Evolutionary conservation across 345 rosid genomes (phyloP), one percentile per base, ranked within the genome.

Genomic region (Citrus glauca): DNA sequence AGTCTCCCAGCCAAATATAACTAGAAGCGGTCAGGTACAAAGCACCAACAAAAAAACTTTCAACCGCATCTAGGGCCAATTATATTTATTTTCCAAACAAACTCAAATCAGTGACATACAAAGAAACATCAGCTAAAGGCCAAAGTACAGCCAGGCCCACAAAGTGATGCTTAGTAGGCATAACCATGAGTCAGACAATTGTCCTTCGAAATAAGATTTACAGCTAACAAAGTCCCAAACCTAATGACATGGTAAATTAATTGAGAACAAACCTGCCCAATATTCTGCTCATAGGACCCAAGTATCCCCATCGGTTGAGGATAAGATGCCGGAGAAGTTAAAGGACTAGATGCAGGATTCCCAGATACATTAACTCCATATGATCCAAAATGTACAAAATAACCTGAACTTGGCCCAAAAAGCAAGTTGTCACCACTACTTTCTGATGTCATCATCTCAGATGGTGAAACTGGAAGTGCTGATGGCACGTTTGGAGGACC

Each of bases 231-330:
- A 69, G 50, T 71, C 24, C 25, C 16, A 42, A 25, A 24, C 27
- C 55, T 28, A 28, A 22, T 25, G 45, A 74, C 66, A 73, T 20
- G 2, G 53, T 14, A 64, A 74, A 69, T 9, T 16, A 65, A 56
- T 78, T 5, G n/a, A 20, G 40, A 67, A 73, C 69, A 9, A 70
- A 90, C 95, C 95, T 90, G 93, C 37, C 85, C 86, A 71, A 80
- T 71, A 76, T 77, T 88, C 50, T 90, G 93, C 75, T 91, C 93
- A 50, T 90, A 87, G n/a, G 93, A 81, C 78, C 95, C 93, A 83
- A 90, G 90, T 76, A 91, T 91, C 76, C 93, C 93, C 91, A 86
- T 82, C 20, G 89, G 84, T 66, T 86, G 95, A 80, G 91, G 88
- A 86, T 91, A 91, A 48, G 84, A 80, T 28, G 85, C 65, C 76